Evolutionary conservation across 2,329 filamentous ascomycete genomes (phyloP).

Genomic region (Colletotrichum sublineola): DNA sequence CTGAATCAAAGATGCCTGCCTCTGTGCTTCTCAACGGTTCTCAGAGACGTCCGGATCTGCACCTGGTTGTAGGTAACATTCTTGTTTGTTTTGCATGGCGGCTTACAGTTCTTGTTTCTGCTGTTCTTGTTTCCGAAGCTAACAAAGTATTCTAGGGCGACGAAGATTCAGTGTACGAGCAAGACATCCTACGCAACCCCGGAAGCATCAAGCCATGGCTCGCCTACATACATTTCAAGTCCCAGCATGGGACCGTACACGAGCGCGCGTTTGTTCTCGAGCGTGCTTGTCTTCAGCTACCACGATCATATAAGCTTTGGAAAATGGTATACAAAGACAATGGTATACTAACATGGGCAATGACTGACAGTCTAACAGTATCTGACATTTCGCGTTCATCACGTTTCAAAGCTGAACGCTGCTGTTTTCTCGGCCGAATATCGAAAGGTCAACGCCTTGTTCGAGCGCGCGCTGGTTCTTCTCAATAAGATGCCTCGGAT

Average conservation of each 20-base stretch:
- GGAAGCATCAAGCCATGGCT: slow-evolving; percentile 95
- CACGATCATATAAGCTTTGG: slow-evolving; percentile 98
- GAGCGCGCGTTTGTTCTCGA: slow-evolving; percentile 93
- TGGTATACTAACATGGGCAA: neutral
- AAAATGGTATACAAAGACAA: slow-evolving; percentile 75
- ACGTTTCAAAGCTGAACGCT: slow-evolving; percentile 86
- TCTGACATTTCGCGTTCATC: slow-evolving; percentile 84
- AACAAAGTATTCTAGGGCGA: slow-evolving; percentile 69
- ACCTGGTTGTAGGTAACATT: slow-evolving; percentile 60
- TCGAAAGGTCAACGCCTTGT: slow-evolving; percentile 93
- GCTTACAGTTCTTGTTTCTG: neutral
- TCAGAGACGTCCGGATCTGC: slow-evolving; percentile 61
- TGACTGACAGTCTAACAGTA: slow-evolving; percentile 67
- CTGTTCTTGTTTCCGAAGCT: slow-evolving; percentile 43
- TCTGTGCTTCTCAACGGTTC: slow-evolving; percentile 49
- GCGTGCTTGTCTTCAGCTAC: slow-evolving; percentile 88
- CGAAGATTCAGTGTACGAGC: slow-evolving; percentile 95
- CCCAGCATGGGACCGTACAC: slow-evolving; percentile 83
- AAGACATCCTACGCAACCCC: slow-evolving; percentile 89
- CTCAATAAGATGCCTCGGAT: slow-evolving; percentile 99
- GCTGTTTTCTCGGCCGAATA: slow-evolving; percentile 84
- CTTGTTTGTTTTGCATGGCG: neutral
- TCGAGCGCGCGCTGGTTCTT: slow-evolving; percentile 90
- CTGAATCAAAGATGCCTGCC: slow-evolving; percentile 39
- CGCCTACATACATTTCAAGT: slow-evolving; percentile 91